Conservation (phyloP, 352 stramenopile species). For the Pythium dissimile region DNA sequence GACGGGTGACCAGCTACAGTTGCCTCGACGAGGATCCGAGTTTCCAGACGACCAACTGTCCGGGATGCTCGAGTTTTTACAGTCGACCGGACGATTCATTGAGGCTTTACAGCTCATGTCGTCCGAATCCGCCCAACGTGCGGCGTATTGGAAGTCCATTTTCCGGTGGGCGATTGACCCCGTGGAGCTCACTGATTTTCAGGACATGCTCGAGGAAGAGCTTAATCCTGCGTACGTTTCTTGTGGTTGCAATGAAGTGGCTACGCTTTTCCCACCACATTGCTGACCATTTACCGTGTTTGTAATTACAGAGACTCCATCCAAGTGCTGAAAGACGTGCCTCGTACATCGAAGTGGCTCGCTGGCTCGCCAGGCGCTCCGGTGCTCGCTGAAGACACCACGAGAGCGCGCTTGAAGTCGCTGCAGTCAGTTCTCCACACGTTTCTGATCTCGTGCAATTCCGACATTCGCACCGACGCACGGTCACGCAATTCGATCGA, state of each 20-base stretch:
- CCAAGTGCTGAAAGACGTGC: slow-evolving; percentile 81
- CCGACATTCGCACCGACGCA: slow-evolving; percentile 35
- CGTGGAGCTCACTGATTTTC: slow-evolving; percentile 9
- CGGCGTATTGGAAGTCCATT: slow-evolving; percentile 60
- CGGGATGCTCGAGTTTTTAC: slow-evolving; percentile 60
- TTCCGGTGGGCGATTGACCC: slow-evolving; percentile 58
- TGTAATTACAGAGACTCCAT: slow-evolving; percentile 40
- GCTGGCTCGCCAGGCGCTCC: slow-evolving; percentile 55
- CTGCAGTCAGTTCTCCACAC: slow-evolving; percentile 59
- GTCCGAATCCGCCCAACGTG: slow-evolving; percentile 41
- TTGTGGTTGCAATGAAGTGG: not conserved
- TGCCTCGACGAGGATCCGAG: slow-evolving; percentile 3
- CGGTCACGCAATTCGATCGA: slow-evolving; percentile 11
- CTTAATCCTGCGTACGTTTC: slow-evolving; percentile 53
- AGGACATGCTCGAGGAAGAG: slow-evolving; percentile 21
- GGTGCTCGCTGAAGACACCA: slow-evolving; percentile 30
- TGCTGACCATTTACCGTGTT: too few relatives aligned
- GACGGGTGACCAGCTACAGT: not conserved
- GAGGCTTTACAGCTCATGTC: slow-evolving; percentile 75
- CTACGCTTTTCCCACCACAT: too few relatives aligned
- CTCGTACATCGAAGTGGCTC: slow-evolving; percentile 75
- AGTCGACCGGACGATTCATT: slow-evolving; percentile 56
- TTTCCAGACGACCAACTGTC: slow-evolving; percentile 41
- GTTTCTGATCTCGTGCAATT: slow-evolving; percentile 60
- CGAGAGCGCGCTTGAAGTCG: slow-evolving; percentile 26